These are phyloP conservation scores for Raddia distichophylla DNA, from an alignment of 176 grass and related monocot genomes.

Conservation along the genomic window DNA sequence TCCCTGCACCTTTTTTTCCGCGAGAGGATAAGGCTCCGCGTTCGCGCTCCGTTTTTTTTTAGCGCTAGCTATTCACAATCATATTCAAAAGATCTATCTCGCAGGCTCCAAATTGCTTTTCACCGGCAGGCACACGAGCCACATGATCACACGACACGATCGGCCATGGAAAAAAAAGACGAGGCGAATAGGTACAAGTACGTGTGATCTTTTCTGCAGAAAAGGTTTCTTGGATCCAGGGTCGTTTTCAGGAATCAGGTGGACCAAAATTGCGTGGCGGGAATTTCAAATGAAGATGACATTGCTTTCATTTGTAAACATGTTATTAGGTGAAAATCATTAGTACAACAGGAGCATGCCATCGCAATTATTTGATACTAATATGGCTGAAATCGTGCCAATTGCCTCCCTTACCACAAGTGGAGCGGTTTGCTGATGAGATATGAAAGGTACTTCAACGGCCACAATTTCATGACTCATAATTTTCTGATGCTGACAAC, in stretches of 20 bases:
- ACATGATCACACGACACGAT: not conserved
- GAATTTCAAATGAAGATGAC: not conserved
- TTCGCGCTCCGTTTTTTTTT: too few species aligned
- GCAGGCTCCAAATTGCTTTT: not conserved
- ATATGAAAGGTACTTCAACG: constrained; percentile 26
- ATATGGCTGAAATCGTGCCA: not conserved
- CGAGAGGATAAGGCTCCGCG: too few species aligned
- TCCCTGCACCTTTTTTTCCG: too few species aligned
- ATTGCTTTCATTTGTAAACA: not conserved
- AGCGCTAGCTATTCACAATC: too few species aligned
- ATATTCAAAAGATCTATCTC: constrained; percentile 35
- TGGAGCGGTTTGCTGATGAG: constrained; percentile 17
- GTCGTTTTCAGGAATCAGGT: constrained; percentile 35
- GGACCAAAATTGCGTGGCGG: constrained; percentile 22
- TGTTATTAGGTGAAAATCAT: not conserved
- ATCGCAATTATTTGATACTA: constrained; percentile 6
- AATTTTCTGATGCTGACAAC: not conserved
- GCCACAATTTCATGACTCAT: not conserved
- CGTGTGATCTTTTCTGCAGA: not conserved
- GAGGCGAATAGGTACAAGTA: not conserved
- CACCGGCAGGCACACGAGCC: not conserved
- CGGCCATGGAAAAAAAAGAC: too few species aligned
- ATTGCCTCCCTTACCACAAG: not conserved
- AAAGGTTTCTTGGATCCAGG: not conserved
- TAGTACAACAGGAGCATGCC: too few species aligned